A percentile compares a stretch with the other conserved stretches of the same genome.
Conservation (phyloP, 805 yeast species). For the Saccharomycopsis guyanensis region DNA sequence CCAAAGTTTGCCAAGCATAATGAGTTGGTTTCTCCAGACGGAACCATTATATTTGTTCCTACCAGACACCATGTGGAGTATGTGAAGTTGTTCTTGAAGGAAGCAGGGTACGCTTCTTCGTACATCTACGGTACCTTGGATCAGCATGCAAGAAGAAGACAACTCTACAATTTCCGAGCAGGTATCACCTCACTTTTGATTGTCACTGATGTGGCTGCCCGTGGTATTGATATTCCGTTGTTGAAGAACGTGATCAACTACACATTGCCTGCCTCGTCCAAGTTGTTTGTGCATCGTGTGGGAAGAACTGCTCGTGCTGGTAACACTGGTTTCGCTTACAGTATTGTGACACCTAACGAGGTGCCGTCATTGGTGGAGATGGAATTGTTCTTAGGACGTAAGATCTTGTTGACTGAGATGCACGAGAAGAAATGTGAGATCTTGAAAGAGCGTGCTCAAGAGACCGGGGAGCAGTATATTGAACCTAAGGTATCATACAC, state of each 20-base stretch:
- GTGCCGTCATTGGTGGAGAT: constrained; percentile 85
- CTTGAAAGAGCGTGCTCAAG: constrained; percentile 38
- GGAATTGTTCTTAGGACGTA: constrained; percentile 82
- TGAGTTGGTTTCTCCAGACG: constrained; percentile 72
- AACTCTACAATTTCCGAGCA: constrained; percentile 72
- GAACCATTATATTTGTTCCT: constrained; percentile 92
- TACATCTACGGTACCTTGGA: constrained; percentile 92
- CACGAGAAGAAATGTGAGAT: constrained; percentile 53
- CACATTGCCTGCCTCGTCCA: constrained; percentile 85
- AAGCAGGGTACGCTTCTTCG: constrained; percentile 77
- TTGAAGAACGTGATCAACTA: constrained; percentile 91
- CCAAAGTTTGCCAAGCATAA: constrained; percentile 69
- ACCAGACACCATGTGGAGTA: constrained; percentile 98
- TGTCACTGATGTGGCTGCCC: constrained; percentile 96
- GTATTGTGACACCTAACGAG: constrained; percentile 78
- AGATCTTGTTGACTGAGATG: constrained; percentile 64
- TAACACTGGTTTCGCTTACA: constrained; percentile 94
- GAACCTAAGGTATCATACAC: constrained; percentile 65
- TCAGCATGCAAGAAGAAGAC: constrained; percentile 89
- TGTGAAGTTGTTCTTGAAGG: constrained; percentile 58
- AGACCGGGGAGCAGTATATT: constrained; percentile 31
- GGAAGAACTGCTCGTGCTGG: constrained; percentile 99
- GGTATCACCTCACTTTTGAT: constrained; percentile 84
- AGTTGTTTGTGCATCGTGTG: constrained; percentile 92
- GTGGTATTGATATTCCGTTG: constrained; percentile 98